Evolutionary conservation across 257 asterid genomes (phyloP), one percentile per base, ranked within the genome.

Genomic region (Cinchona pubescens): DNA sequence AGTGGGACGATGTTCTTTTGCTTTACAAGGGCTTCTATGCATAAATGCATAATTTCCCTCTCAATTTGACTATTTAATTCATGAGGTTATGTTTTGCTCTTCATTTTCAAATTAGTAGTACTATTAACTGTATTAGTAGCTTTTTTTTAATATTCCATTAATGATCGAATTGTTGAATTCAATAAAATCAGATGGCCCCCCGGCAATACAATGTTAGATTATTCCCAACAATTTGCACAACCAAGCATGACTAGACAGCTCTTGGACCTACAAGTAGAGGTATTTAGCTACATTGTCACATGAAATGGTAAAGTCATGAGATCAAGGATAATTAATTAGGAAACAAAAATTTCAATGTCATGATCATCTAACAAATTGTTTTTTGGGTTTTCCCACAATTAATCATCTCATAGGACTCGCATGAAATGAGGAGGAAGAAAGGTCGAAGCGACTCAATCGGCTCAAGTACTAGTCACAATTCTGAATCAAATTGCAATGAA

Each of bases 101-200:
- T 16, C 25, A 21, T 63, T 34, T 67, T 55, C 10, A 29, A 58
- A 14, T 61, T 8, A 59, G 18, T 43, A 37, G n/a, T 21, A 38
- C 42, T 38, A 3, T 5, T 38, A 38, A 38, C 10, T 68, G 60
- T 0, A n/a, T 19, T 6, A 6, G 56, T 53, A 53, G 27, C 27
- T 21, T 5, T 55, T 30, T 66, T 66, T 43, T 19, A 71, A 13
- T 72, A 51, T 27, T 1, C 45, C 19, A 25, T 21, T 46, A 75
- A 37, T 69, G 66, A 74, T 78, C 4, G 60, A 46, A 58, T 69
- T 46, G 46, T 43, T 76, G 73, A 73, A 73, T 29, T 63, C n/a
- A 21, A 65, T 46, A 69, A 55, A 79, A 73, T 25, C 89, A 93
- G 97, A 82, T 88, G 93, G 97, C 84, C 85, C 67, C 96, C 86